These are phyloP conservation scores for Colletotrichum agaves DNA, from an alignment of 2,329 filamentous ascomycete genomes.

Conservation along the genomic window DNA sequence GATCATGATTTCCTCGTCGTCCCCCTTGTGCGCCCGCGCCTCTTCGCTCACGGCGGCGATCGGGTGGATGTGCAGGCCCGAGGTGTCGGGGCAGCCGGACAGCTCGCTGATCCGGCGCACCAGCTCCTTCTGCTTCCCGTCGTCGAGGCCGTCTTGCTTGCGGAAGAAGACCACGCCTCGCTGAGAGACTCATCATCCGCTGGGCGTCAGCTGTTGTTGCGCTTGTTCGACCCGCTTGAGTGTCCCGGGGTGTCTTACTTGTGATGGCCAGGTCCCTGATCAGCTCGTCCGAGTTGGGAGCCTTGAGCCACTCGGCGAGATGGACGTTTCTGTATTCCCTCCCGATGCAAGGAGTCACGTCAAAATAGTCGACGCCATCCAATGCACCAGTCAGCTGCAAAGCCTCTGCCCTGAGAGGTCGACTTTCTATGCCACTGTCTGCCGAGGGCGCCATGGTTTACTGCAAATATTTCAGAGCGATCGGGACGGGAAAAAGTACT, in stretches of 20 bases:
- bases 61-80: constrained; percentile 69
- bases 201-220: no score
- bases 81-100: constrained; percentile 66
- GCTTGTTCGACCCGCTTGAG: no score
- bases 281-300: constrained; percentile 65
- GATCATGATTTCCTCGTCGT: no score
- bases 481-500: no score
- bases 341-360: constrained; percentile 66
- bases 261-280: constrained; percentile 70
- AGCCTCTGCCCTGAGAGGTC: no score
- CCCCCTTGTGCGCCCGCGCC: no score
- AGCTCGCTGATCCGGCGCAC: constrained; percentile 68
- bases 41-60: no score
- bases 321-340: constrained; percentile 63
- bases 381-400: no score
- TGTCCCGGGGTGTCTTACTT: no score
- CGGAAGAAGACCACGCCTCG: constrained; percentile 74
- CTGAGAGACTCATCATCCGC: constrained; percentile 61
- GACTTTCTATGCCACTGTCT: no score
- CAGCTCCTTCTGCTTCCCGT: constrained; percentile 69
- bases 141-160: constrained; percentile 64
- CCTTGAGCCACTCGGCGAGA: constrained; percentile 65
- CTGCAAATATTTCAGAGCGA: no score
- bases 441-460: no score
- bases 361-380: constrained; percentile 59